Conservation (phyloP, 2,329 filamentous ascomycete species). For the Penicillium sumatraense region DNA sequence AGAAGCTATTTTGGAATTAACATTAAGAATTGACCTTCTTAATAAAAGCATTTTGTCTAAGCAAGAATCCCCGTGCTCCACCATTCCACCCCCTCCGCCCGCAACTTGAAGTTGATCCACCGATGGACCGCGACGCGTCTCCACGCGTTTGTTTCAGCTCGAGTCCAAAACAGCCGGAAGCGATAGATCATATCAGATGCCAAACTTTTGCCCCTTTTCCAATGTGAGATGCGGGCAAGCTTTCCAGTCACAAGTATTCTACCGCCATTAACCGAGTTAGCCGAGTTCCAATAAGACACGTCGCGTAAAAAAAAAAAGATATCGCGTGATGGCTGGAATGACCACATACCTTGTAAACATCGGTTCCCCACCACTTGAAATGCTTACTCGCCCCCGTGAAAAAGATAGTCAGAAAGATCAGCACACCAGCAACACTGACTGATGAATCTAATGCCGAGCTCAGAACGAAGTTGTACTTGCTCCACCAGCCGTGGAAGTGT, state of each 20-base stretch:
- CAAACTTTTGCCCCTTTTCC: slow-evolving; percentile 22
- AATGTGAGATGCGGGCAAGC: slow-evolving; percentile 24
- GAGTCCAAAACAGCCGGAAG: not conserved
- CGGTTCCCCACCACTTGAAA: slow-evolving; percentile 33
- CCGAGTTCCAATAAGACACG: not conserved
- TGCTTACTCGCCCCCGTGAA: slow-evolving; percentile 28
- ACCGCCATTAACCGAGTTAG: not conserved
- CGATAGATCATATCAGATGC: not conserved
- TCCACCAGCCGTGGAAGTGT: slow-evolving; percentile 69
- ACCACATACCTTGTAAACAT: slow-evolving; percentile 27
- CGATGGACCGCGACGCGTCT: not conserved
- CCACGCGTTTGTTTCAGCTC: not conserved
- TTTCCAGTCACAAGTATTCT: slow-evolving; percentile 32
- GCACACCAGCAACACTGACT: slow-evolving; percentile 29
- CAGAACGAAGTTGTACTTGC: slow-evolving; percentile 74
- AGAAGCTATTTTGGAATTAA: too few relatives aligned
- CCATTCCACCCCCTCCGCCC: not conserved
- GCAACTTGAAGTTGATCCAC: too few relatives aligned
- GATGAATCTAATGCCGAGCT: slow-evolving; percentile 66
- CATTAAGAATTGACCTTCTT: too few relatives aligned
- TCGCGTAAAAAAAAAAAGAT: not conserved
- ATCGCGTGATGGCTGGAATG: not conserved
- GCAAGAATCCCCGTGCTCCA: too few relatives aligned
- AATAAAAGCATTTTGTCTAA: too few relatives aligned
- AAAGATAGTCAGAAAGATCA: slow-evolving; percentile 34